phyloP scores from a whole-genome alignment of 176 grass and related monocot genomes.

The Elaeis guineensis region DNA sequence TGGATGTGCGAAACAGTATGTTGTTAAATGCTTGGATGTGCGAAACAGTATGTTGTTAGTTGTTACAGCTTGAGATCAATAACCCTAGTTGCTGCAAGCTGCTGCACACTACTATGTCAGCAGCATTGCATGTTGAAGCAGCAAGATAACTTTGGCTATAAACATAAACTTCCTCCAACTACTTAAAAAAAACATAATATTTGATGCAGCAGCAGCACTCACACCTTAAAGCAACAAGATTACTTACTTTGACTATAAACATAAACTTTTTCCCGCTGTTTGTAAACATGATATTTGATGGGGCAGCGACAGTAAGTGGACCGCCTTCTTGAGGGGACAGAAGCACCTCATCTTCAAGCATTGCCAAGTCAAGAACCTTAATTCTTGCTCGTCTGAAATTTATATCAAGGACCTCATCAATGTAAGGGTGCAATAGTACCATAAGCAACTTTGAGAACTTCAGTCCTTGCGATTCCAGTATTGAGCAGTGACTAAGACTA shows the following conservation, averaged over 20 bases:
- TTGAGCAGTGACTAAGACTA: slow-evolving; percentile 67
- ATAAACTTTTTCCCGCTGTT: slow-evolving; percentile 85
- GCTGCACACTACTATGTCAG: no score
- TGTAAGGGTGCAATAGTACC: slow-evolving; percentile 62
- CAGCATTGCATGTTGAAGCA: no score
- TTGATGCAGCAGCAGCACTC: no score
- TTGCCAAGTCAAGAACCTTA: slow-evolving; percentile 61
- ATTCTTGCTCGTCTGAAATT: slow-evolving; percentile 85
- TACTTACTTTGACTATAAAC: slow-evolving; percentile 68
- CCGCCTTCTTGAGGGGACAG: slow-evolving; percentile 45
- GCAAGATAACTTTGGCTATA: no score
- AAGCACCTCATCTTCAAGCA: slow-evolving; percentile 40
- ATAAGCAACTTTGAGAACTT: slow-evolving; percentile 93
- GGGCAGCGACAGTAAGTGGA: slow-evolving; percentile 28
- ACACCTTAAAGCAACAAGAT: not conserved
- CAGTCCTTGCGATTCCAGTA: slow-evolving; percentile 59
- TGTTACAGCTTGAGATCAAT: no score
- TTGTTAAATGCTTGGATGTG: no score
- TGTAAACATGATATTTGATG: slow-evolving; percentile 54
- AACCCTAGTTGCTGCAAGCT: no score
- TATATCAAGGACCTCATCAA: slow-evolving; percentile 86
- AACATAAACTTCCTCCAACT: no score
- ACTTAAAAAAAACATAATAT: no score
- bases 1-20: no score
- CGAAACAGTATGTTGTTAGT: no score